Percentiles rank a stretch among this genome's conserved stretches.
These are phyloP conservation scores for Alternaria arborescens DNA, from an alignment of 2,329 filamentous ascomycete species.

Conservation along the genomic window DNA sequence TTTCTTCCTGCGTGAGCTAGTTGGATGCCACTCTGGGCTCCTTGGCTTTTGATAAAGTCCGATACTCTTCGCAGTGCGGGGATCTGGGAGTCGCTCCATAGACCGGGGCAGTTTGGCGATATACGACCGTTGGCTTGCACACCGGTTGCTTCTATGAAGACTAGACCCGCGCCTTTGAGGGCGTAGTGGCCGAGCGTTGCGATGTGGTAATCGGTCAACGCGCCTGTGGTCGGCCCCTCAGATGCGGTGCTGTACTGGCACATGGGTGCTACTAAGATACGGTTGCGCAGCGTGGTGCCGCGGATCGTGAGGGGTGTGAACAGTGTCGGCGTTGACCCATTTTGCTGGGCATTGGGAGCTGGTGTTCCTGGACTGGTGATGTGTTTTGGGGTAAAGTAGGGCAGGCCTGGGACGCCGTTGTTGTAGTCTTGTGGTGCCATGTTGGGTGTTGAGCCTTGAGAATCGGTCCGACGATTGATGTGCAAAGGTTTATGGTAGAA, in stretches of 20 bases:
- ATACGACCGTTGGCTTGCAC: slow-evolving; percentile 50
- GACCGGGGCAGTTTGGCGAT: slow-evolving; percentile 47
- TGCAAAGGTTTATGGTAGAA: neutral
- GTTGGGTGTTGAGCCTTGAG: neutral
- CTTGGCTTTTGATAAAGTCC: slow-evolving; percentile 50
- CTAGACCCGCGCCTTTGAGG: slow-evolving; percentile 47
- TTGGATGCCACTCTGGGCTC: slow-evolving; percentile 43
- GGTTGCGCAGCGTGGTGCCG: slow-evolving; percentile 46
- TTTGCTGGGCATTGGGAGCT: slow-evolving; percentile 13
- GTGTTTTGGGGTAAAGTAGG: slow-evolving; percentile 60
- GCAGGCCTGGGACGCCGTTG: slow-evolving; percentile 34
- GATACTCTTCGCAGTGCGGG: slow-evolving; percentile 41
- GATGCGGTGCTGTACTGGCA: slow-evolving; percentile 48
- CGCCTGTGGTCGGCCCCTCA: slow-evolving; percentile 47
- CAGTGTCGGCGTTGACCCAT: slow-evolving; percentile 36
- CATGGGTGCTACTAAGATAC: slow-evolving; percentile 52
- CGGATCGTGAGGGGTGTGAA: slow-evolving; percentile 51
- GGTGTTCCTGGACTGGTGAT: slow-evolving; percentile 52
- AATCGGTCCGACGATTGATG: neutral
- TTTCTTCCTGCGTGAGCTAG: slow-evolving; percentile 50
- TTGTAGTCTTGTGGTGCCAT: slow-evolving; percentile 44
- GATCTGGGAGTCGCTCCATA: slow-evolving; percentile 51
- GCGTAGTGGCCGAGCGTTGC: slow-evolving; percentile 52
- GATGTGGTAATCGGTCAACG: slow-evolving; percentile 51
- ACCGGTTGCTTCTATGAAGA: slow-evolving; percentile 50